Base-by-base conservation (phyloP, 208 protist genomes). In the Crithidia mellificae region DNA sequence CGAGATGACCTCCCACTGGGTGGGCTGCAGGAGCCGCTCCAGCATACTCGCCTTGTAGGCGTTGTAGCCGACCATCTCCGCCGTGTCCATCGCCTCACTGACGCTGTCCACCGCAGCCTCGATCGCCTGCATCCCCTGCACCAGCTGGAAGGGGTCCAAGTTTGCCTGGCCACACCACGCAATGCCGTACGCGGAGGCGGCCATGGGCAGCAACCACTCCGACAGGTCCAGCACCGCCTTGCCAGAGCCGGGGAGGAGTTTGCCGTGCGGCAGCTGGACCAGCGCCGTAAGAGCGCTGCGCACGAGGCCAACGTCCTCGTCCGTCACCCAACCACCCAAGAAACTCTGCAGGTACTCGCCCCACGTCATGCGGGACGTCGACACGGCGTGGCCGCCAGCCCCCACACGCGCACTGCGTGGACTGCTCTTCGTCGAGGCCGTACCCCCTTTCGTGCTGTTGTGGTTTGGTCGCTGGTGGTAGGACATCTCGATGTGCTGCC, bases 21-120 rank as follows among this genome's bases (percentile, higher is more conserved):
- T 51, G 1, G 77, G 53, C 54, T 81, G 77, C 34, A 89, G 66
- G 30, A 92, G 39, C 17, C 74, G 74, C 67, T 85, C 87, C 36
- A 92, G 74, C 68, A 85, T 72, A 50, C 66, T 80, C 5, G 87
- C 83, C 73, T 92, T 92, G 72, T 89, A 86, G 9, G 81, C 87
- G 63, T 92, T 92, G 51, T 74, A 64, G 44, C 84, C 51, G 34
- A 92, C 64, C 58, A 89, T 73, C 52, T 85, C 82, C 39, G 70
- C 63, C 41, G 88, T 67, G 29, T 79, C 75, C 39, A 54, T 32
- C 2, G 55, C 74, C 62, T 92, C 83, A 12, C 47, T 24, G 30
- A 82, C 41, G 17, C 62, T 73, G 56, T 80, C 72, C 14, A 87
- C 44, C 11, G 57, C 68, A 3, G 74, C 24, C 29, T 84, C 79